phyloP scores from a whole-genome alignment of 2,329 filamentous ascomycete genomes.

The Botryotinia convoluta region DNA sequence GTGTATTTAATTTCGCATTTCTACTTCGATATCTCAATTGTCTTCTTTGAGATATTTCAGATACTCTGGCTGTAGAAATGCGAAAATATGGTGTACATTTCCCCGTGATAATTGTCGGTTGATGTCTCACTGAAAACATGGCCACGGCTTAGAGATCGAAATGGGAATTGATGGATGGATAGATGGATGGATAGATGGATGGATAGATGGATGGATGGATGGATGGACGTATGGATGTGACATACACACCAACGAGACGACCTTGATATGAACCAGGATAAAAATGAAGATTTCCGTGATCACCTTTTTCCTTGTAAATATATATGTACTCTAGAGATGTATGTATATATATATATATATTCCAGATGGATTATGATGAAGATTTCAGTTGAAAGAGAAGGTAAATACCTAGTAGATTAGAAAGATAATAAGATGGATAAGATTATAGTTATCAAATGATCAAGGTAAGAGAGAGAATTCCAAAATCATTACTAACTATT shows the following conservation, averaged over 20 bases:
- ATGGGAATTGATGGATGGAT: not conserved
- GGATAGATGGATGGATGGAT: not conserved
- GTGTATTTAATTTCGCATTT: not conserved
- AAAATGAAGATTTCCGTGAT: not conserved
- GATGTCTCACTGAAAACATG: constrained; percentile 16
- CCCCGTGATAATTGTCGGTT: not conserved
- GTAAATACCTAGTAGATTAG: not conserved
- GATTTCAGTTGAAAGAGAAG: not conserved
- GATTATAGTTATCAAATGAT: not conserved
- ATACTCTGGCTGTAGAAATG: not conserved
- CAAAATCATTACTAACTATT: not conserved
- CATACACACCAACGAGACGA: not conserved
- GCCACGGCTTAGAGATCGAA: not conserved
- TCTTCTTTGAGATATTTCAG: not conserved
- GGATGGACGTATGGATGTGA: not conserved
- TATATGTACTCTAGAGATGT: not conserved
- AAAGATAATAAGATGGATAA: not conserved
- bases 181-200: too few species aligned
- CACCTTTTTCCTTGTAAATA: not conserved
- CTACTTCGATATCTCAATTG: not conserved
- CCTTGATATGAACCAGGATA: constrained; percentile 7
- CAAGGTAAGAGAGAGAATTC: not conserved
- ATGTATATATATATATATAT: not conserved
- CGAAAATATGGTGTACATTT: not conserved
- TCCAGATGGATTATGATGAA: not conserved